Conservation (phyloP, 768 basidiomycete genomes). For the Dendrothele bispora region DNA sequence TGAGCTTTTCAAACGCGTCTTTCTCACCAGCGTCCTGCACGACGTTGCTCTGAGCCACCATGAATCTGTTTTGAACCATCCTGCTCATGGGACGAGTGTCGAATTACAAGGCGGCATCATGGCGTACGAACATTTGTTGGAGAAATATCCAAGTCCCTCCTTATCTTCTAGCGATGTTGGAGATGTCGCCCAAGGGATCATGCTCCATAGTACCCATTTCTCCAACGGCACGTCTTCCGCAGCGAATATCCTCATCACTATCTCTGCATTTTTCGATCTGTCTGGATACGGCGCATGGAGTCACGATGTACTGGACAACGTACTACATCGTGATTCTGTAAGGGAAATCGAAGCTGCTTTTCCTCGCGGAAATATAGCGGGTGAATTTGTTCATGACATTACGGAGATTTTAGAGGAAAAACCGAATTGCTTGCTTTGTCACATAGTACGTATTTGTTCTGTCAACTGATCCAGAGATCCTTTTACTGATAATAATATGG, state of each 20-base stretch:
- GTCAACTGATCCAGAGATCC: too few species aligned
- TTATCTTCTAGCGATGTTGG: too few species aligned
- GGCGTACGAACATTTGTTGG: conserved; percentile 15
- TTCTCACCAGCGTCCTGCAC: conserved; percentile 13
- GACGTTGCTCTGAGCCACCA: conserved; percentile 12
- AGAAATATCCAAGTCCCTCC: too few species aligned
- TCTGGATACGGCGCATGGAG: conserved; percentile 12
- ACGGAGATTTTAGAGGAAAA: too few species aligned
- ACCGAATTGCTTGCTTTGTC: too few species aligned
- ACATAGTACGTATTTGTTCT: too few species aligned
- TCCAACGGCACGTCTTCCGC: conserved; percentile 14
- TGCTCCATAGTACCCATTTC: conserved; percentile 16
- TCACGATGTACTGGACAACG: conserved; percentile 8
- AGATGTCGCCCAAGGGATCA: conserved; percentile 17
- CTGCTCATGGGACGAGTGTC: conserved; percentile 16
- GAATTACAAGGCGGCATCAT: conserved; percentile 14
- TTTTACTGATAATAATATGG: too few species aligned
- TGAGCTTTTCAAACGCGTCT: conserved; percentile 7
- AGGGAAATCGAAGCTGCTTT: conserved; percentile 18
- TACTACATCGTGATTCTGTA: conserved; percentile 14
- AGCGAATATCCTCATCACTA: conserved; percentile 10
- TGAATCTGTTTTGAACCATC: conserved; percentile 4
- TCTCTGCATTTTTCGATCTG: conserved; percentile 14
- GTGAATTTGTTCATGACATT: too few species aligned
- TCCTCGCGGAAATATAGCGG: conserved; percentile 11